A percentile compares a stretch with the other conserved stretches of the same genome.
Conservation (phyloP, 2,329 filamentous ascomycete species). For the Alternaria sp. region DNA sequence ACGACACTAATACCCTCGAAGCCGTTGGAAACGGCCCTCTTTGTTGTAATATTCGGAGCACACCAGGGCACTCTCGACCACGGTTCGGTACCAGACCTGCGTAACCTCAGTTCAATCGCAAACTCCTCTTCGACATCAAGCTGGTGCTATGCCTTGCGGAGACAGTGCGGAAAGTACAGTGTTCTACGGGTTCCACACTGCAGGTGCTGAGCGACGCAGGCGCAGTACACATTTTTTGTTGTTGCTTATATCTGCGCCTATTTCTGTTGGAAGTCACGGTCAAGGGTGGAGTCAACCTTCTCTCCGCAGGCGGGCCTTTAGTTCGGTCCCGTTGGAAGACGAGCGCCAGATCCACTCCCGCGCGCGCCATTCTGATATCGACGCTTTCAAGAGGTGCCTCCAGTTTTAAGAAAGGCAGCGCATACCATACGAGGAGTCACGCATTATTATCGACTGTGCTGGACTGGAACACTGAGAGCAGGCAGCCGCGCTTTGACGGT, state of each 20-base stretch:
- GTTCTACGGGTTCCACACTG: neutral
- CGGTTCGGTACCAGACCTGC: slow-evolving; percentile 23
- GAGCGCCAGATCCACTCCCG: slow-evolving; percentile 5
- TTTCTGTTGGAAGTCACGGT: slow-evolving; percentile 15
- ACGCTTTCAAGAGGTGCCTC: neutral
- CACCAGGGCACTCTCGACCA: slow-evolving; percentile 19
- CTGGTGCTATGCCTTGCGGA: slow-evolving; percentile 7
- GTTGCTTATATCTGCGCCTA: slow-evolving; percentile 13
- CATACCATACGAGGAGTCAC: neutral
- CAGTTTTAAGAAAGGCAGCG: neutral
- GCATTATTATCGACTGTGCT: neutral
- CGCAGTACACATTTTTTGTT: neutral
- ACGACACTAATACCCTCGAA: slow-evolving; percentile 18
- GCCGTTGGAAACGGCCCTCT: slow-evolving; percentile 19
- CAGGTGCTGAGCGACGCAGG: neutral
- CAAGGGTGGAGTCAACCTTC: slow-evolving; percentile 13
- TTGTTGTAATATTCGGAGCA: slow-evolving; percentile 13
- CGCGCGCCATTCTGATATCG: slow-evolving; percentile 4
- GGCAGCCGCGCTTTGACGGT: neutral
- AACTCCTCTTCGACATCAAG: neutral
- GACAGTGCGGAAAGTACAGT: slow-evolving; percentile 7
- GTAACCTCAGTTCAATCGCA: neutral
- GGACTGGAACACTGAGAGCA: neutral
- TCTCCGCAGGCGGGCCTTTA: slow-evolving; percentile 9
- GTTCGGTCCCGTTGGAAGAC: slow-evolving; percentile 9